phyloP scores from a whole-genome alignment of 768 basidiomycete genomes.

The Hypholoma fasciculare region DNA sequence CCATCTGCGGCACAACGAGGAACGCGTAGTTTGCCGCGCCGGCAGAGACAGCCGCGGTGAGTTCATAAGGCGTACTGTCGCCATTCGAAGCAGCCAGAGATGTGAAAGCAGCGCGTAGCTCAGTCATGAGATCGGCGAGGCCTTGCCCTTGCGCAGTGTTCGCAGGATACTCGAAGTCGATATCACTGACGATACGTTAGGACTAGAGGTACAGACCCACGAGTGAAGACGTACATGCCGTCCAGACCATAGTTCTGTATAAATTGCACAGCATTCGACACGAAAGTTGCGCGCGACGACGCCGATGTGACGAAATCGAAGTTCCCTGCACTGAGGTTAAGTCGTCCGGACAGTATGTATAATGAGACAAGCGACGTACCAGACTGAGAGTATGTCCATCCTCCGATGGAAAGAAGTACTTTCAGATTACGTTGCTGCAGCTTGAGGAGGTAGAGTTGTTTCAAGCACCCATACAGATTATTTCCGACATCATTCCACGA shows the following conservation, averaged over 20 bases:
- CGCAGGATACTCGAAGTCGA: constrained; percentile 80
- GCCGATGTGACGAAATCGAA: constrained; percentile 63
- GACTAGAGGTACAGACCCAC: neutral
- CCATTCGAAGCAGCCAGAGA: constrained; percentile 58
- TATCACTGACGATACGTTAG: constrained; percentile 41
- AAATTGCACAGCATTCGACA: constrained; percentile 58
- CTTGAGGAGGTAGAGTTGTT: constrained; percentile 70
- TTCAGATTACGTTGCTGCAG: constrained; percentile 55
- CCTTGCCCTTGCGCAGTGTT: constrained; percentile 60
- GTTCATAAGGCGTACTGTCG: constrained; percentile 56
- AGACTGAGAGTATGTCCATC: constrained; percentile 71
- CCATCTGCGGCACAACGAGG: constrained; percentile 63
- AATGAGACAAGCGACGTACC: constrained; percentile 25
- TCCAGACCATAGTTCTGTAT: constrained; percentile 81
- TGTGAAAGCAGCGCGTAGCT: constrained; percentile 63
- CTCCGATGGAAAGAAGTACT: constrained; percentile 52
- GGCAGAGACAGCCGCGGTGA: constrained; percentile 66
- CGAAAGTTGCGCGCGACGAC: constrained; percentile 54
- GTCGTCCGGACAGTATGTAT: neutral
- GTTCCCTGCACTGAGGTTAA: constrained; percentile 40
- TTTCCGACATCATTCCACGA: constrained; percentile 74
- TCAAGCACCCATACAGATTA: constrained; percentile 80
- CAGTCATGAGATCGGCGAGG: constrained; percentile 63
- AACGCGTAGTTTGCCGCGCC: constrained; percentile 60
- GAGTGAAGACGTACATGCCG: constrained; percentile 52